Evolutionary conservation across 345 rosid genomes (phyloP).

Genomic region (Theobroma cacao): DNA sequence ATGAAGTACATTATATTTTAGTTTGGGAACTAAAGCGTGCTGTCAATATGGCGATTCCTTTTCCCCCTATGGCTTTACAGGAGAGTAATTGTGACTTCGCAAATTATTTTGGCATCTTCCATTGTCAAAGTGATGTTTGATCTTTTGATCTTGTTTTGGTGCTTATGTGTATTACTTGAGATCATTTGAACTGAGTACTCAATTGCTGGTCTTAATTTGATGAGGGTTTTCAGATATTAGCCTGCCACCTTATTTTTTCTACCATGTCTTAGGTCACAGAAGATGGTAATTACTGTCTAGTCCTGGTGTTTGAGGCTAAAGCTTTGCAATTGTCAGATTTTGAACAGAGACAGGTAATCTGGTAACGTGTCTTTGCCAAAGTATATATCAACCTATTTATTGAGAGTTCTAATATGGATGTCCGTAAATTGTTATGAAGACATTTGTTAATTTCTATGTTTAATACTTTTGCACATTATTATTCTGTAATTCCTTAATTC

Average conservation of each 20-base stretch:
- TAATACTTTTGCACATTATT: slow-evolving; percentile 1
- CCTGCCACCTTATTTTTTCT: slow-evolving; percentile 1
- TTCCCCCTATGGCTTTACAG: not conserved
- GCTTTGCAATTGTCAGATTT: slow-evolving; percentile 73
- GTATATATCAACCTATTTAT: not conserved
- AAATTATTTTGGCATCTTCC: not conserved
- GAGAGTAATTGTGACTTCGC: not conserved
- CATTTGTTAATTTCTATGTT: not conserved
- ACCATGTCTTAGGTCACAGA: slow-evolving; percentile 51
- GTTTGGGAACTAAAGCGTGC: not conserved
- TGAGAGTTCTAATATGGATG: not conserved
- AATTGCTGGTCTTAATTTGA: not conserved
- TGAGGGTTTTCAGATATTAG: not conserved
- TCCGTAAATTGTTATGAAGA: not conserved
- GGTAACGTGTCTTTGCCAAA: not conserved
- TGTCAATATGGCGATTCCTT: not conserved
- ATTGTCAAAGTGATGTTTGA: not conserved
- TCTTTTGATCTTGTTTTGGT: not conserved
- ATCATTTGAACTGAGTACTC: not conserved
- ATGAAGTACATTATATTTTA: not conserved
- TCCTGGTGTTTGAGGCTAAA: slow-evolving; percentile 78
- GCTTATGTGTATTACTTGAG: not conserved
- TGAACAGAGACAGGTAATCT: slow-evolving; percentile 72
- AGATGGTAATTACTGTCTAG: slow-evolving; percentile 78
- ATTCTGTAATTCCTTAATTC: not conserved